Base-by-base conservation (phyloP, 2,329 filamentous ascomycete genomes). In the Domatiomyces catenatus region DNA sequence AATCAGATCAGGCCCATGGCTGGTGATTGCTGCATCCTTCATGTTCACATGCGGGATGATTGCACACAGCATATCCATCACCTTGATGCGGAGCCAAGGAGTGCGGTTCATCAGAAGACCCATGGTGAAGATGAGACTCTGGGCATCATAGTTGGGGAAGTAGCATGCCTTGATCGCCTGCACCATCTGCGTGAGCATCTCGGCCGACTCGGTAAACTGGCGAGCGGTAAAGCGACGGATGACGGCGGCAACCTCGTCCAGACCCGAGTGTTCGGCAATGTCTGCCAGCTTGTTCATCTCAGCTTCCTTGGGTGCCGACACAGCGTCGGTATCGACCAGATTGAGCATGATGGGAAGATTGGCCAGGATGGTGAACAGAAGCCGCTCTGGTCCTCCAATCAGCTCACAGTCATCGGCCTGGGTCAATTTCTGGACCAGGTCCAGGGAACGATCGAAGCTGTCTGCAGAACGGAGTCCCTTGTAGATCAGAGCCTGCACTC, bases 31-130 rank as follows among this genome's bases (percentile, higher is more conserved):
- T 0, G 84, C 80, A 60, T 89, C 89, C 50, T 83, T 82, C 84
- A 96, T 94, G 62, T 98, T 89, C 28, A 95, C 84, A 49, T 90
- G 83, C 0, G 88, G 86, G 46, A 98, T 84, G 52, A 94, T 72
- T 18, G 85, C 76, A 61, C 85, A 85, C 0, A 98, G 76, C 10
- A 96, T 81, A 53, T 86, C 83, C 85, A 98, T 94, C 0, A 86
- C 88, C 69, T 92, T 90, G 44, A 89, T 73, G 64, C 94, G 93
- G 66, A 96, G 85, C 86, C 88, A 95, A 2, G 85, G 76, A 1
- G 83, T 76, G 32, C 82, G 83, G 62, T 98, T 98, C 12, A 89
- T 94, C 49, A 98, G 73, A 46, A 95, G 75, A 1, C 92, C 88
- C 67, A 96, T 86, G 44, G 96, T 70, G 69, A 94, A 95, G 0